phyloP scores from a whole-genome alignment of 1,139 yeast genomes.

The Blastobotrys malaysiensis region DNA sequence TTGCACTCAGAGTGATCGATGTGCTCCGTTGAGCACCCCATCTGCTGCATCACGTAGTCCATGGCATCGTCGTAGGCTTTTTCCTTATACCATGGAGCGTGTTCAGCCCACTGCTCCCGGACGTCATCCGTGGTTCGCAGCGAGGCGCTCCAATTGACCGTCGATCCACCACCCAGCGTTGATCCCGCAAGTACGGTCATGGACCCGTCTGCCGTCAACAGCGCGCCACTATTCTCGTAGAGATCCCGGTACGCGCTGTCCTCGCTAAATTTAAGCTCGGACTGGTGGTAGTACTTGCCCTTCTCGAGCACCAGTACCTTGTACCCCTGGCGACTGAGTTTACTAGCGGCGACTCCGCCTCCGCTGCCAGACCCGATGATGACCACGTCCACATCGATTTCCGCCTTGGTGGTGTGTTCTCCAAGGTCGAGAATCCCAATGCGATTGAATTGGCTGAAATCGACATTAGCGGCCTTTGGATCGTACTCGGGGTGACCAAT shows the following conservation, averaged over 20 bases:
- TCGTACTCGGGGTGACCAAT: conserved; percentile 24
- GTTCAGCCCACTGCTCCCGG: conserved; percentile 48
- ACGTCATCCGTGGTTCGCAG: conserved; percentile 50
- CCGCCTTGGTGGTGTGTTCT: conserved; percentile 16
- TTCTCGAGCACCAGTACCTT: conserved; percentile 49
- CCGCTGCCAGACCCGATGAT: conserved; percentile 57
- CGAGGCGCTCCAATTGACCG: conserved; percentile 60
- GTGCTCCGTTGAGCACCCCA: conserved; percentile 45
- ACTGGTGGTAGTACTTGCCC: conserved; percentile 42
- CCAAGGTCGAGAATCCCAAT: conserved; percentile 18
- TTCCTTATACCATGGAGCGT: conserved; percentile 44
- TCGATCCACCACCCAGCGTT: conserved; percentile 57
- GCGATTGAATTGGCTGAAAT: conserved; percentile 8
- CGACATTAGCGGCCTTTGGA: conserved; percentile 13
- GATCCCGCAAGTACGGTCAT: conserved; percentile 47
- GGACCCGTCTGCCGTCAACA: conserved; percentile 36
- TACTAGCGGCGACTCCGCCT: conserved; percentile 53
- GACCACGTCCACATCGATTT: conserved; percentile 37
- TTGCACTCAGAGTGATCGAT: conserved; percentile 49
- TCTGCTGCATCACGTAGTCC: conserved; percentile 46
- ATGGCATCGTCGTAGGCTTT: conserved; percentile 44
- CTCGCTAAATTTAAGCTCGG: conserved; percentile 41
- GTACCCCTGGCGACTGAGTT: conserved; percentile 43
- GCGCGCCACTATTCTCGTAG: conserved; percentile 42
- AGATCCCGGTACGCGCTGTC: conserved; percentile 36